phyloP scores from a whole-genome alignment of 495 filamentous ascomycete species.

The Evernia prunastri region DNA sequence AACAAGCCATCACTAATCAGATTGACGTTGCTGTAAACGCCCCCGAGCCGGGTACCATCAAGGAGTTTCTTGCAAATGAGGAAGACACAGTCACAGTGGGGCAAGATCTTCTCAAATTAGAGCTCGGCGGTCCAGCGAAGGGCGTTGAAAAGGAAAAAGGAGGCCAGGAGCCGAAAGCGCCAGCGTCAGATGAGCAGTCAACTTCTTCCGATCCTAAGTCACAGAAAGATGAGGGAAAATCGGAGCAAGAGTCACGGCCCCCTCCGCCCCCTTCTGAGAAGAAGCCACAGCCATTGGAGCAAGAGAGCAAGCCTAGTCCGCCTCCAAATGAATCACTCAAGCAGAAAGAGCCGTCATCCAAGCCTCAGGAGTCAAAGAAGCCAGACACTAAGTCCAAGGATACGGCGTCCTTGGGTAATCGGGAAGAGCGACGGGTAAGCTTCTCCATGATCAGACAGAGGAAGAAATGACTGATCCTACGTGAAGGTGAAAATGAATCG shows the following conservation, averaged over 20 bases:
- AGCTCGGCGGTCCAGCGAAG: slow-evolving; percentile 59
- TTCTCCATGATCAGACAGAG: neutral
- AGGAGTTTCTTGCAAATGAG: slow-evolving; percentile 86
- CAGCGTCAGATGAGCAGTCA: slow-evolving; percentile 50
- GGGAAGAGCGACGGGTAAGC: slow-evolving; percentile 84
- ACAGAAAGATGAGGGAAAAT: slow-evolving; percentile 43
- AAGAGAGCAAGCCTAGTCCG: slow-evolving; percentile 41
- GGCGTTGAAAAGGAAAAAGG: slow-evolving; percentile 47
- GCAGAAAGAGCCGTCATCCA: slow-evolving; percentile 28
- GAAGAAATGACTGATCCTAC: slow-evolving; percentile 7
- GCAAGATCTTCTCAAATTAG: slow-evolving; percentile 80
- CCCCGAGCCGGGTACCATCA: slow-evolving; percentile 82
- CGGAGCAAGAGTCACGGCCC: slow-evolving; percentile 37
- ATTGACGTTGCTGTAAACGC: slow-evolving; percentile 96
- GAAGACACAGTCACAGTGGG: slow-evolving; percentile 95
- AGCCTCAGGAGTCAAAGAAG: slow-evolving; percentile 32
- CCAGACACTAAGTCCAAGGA: slow-evolving; percentile 32
- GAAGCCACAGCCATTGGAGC: slow-evolving; percentile 35
- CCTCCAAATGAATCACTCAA: slow-evolving; percentile 30
- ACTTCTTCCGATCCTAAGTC: slow-evolving; percentile 51
- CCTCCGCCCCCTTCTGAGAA: slow-evolving; percentile 35
- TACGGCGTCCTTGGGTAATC: slow-evolving; percentile 53
- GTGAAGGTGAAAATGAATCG: slow-evolving; percentile 96
- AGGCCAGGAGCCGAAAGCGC: slow-evolving; percentile 51
- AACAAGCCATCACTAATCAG: slow-evolving; percentile 39